Evolutionary conservation across 1,284 basidiomycete species (phyloP).

Genomic region (Sphagnurus paluster): DNA sequence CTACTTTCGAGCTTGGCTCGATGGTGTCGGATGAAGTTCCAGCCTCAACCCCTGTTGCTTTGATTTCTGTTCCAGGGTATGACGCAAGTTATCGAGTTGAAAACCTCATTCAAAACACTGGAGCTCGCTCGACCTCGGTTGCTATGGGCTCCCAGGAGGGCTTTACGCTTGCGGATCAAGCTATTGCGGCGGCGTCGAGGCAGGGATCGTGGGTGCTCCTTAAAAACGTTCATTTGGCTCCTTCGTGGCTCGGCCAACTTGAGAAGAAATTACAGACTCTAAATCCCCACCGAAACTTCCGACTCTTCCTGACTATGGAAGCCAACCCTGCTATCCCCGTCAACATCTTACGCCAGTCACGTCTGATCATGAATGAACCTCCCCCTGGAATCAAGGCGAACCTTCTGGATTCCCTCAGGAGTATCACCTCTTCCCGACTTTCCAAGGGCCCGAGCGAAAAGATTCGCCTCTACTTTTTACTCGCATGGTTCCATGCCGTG

Average conservation of each 20-base stretch:
- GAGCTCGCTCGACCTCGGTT: slow-evolving; percentile 78
- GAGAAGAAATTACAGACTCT: slow-evolving; percentile 96
- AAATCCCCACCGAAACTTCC: slow-evolving; percentile 86
- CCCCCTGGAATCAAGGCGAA: slow-evolving; percentile 96
- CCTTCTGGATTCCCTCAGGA: slow-evolving; percentile 85
- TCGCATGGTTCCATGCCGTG: slow-evolving; percentile 98
- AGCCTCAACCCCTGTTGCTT: slow-evolving; percentile 81
- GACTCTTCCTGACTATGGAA: slow-evolving; percentile 96
- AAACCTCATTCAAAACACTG: slow-evolving; percentile 78
- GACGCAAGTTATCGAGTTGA: slow-evolving; percentile 96
- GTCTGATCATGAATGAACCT: slow-evolving; percentile 96
- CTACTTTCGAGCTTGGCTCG: slow-evolving; percentile 71
- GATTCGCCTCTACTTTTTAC: slow-evolving; percentile 85
- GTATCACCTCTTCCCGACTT: slow-evolving; percentile 70
- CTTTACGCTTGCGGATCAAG: slow-evolving; percentile 92
- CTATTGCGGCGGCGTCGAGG: slow-evolving; percentile 86
- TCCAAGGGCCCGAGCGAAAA: slow-evolving; percentile 89
- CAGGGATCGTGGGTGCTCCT: slow-evolving; percentile 93
- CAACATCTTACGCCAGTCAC: slow-evolving; percentile 92
- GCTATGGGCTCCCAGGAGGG: slow-evolving; percentile 99
- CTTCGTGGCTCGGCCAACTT: slow-evolving; percentile 90
- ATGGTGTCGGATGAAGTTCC: slow-evolving; percentile 82
- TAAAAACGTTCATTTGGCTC: slow-evolving; percentile 95
- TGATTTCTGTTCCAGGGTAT: slow-evolving; percentile 94
- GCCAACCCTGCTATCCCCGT: slow-evolving; percentile 91